Evolutionary conservation across 169 alveolate species (phyloP), one percentile per base, ranked within the genome.

Genomic region (Eimeria necatrix): DNA sequence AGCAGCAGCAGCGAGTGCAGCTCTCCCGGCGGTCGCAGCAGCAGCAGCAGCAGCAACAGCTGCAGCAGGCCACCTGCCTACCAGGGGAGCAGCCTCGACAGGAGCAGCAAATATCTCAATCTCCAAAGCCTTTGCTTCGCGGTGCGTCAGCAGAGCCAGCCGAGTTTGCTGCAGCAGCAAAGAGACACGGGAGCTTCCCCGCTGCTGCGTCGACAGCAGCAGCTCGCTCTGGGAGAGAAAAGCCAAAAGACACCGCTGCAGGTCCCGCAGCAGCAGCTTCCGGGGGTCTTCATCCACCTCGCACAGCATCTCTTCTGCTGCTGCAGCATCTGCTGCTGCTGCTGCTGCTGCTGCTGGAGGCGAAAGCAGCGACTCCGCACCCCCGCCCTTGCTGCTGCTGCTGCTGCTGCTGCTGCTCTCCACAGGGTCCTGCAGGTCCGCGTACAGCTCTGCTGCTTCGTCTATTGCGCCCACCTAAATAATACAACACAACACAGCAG

Each of bases 51-150:
- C 78, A 20, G 85, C n/a, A n/a, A n/a, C n/a, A n/a, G n/a, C n/a
- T n/a, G n/a, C n/a, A n/a, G n/a, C n/a, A n/a, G n/a, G n/a, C n/a
- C n/a, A n/a, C n/a, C 78, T 5, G 20, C 87, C 24, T 61, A 90
- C 95, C 64, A 76, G 95, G 46, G 95, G 88, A 3, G 95, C 89
- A 14, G 90, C 78, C 61, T 90, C 95, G 18, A 90, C 86, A 20
- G 74, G 68, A 68, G 74, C 48, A 32, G 22, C 51, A 32, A 24
- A 12, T 24, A 90, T 48, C 48, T 46, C 60, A 48, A 4, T 49
- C 41, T 74, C 81, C 24, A 73, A 52, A 5, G 64, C 90, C n/a
- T 56, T 46, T 10, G 95, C 49, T 4, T 56, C 24, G 32, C 68
- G 60, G 48, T 70, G 88, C 12, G 70, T 83, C 56, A 56, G 80